These are phyloP conservation scores for Silene coronaria DNA, from an alignment of 179 eudicot species.

Conservation along the genomic window DNA sequence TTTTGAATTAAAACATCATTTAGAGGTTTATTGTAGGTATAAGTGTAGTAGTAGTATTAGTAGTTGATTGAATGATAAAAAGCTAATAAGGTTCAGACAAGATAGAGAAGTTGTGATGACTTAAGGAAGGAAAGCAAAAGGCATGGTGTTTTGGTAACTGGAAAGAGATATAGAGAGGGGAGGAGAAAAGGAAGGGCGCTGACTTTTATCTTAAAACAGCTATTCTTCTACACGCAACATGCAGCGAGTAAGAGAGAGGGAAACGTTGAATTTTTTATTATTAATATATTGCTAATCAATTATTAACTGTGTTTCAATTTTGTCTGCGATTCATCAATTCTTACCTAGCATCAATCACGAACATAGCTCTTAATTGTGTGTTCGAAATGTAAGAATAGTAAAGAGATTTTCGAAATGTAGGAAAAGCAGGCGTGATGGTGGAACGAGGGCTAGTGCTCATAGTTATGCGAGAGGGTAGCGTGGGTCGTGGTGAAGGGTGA, in stretches of 20 bases:
- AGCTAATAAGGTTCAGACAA: no score
- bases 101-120: background rate
- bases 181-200: slow-evolving; percentile 15
- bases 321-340: background rate
- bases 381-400: no score
- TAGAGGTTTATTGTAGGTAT: background rate
- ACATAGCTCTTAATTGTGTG: no score
- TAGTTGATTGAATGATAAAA: no score
- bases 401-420: no score
- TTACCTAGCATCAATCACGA: no score
- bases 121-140: background rate
- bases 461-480: no score
- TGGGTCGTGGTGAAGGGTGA: no score
- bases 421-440: no score
- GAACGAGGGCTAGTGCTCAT: no score
- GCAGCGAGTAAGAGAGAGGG: background rate
- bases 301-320: no score
- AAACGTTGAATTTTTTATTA: background rate
- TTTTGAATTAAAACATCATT: no score
- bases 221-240: slow-evolving; percentile 12
- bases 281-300: background rate
- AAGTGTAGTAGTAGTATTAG: background rate
- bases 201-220: slow-evolving; percentile 23
- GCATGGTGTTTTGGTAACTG: background rate
- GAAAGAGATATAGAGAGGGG: background rate